Percentiles rank a stretch among this genome's conserved stretches.
Conservation (phyloP, 768 basidiomycete species). For the Leccinum fibrillosum region DNA sequence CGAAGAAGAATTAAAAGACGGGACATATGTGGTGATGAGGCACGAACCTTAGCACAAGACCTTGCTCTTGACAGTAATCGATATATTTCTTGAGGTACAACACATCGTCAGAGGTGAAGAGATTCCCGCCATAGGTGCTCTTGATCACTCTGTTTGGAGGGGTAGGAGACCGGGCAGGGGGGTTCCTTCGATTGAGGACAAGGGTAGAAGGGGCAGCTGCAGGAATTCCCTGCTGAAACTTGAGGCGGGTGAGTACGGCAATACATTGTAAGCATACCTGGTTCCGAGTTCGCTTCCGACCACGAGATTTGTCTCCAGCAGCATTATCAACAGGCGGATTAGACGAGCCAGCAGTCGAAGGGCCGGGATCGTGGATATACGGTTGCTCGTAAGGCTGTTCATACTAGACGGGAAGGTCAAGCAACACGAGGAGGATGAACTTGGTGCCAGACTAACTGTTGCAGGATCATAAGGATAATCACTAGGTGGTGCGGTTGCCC, state of each 20-base stretch:
- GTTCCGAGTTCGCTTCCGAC: slow-evolving; percentile 65
- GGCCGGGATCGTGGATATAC: slow-evolving; percentile 53
- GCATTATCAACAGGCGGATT: slow-evolving; percentile 21
- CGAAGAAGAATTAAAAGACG: slow-evolving; percentile 16
- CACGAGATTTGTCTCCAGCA: slow-evolving; percentile 48
- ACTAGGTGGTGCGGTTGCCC: slow-evolving; percentile 41
- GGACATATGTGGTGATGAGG: slow-evolving; percentile 15
- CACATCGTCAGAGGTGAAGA: slow-evolving; percentile 84
- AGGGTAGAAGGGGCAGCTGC: slow-evolving; percentile 65
- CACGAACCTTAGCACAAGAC: slow-evolving; percentile 69
- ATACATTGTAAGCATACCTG: slow-evolving; percentile 38
- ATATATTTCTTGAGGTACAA: slow-evolving; percentile 84
- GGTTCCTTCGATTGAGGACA: slow-evolving; percentile 61
- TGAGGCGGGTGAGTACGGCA: slow-evolving; percentile 1
- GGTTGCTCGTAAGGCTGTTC: slow-evolving; percentile 57
- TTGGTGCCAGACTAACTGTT: slow-evolving; percentile 36
- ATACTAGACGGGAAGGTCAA: slow-evolving; percentile 38
- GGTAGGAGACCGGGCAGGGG: slow-evolving; percentile 76
- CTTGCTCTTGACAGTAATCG: slow-evolving; percentile 87
- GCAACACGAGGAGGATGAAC: neutral
- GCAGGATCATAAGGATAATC: slow-evolving; percentile 55
- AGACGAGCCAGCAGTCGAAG: slow-evolving; percentile 44
- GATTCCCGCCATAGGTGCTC: slow-evolving; percentile 85
- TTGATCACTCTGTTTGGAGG: slow-evolving; percentile 82
- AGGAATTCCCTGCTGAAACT: slow-evolving; percentile 45